These are phyloP conservation scores for Tulasnella sp. DNA, from an alignment of 768 basidiomycete genomes.

Conservation along the genomic window DNA sequence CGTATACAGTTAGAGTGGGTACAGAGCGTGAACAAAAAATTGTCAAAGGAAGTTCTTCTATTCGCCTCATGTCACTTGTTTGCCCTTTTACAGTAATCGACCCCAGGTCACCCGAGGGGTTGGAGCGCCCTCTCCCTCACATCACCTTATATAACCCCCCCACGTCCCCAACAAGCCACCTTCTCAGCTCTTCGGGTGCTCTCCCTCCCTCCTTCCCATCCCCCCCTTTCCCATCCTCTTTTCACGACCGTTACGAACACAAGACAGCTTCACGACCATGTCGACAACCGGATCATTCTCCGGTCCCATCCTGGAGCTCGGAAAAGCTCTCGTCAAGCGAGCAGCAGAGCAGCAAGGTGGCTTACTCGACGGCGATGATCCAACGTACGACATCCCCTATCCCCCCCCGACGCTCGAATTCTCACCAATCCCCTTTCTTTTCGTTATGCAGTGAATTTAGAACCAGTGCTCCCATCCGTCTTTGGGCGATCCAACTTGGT, in stretches of 20 bases:
- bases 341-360: constrained; percentile 54
- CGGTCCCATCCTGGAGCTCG: constrained; percentile 19
- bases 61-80: background rate
- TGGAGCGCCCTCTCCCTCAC: background rate
- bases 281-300: constrained; percentile 21
- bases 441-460: constrained; percentile 45
- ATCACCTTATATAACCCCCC: background rate
- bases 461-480: constrained; percentile 60
- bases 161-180: background rate
- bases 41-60: background rate
- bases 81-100: background rate
- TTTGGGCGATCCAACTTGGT: constrained; percentile 82
- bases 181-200: background rate
- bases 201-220: background rate
- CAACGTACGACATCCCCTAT: constrained; percentile 40
- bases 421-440: background rate
- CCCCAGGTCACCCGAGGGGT: background rate
- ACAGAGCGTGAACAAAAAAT: background rate
- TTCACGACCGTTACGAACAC: constrained; percentile 9
- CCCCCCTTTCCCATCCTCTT: background rate
- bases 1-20: background rate
- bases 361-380: constrained; percentile 70
- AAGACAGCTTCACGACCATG: background rate
- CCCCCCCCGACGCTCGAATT: background rate
- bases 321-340: constrained; percentile 16